Base-by-base conservation (phyloP, 2,329 filamentous ascomycete species). In the Colletotrichum theobromicola region DNA sequence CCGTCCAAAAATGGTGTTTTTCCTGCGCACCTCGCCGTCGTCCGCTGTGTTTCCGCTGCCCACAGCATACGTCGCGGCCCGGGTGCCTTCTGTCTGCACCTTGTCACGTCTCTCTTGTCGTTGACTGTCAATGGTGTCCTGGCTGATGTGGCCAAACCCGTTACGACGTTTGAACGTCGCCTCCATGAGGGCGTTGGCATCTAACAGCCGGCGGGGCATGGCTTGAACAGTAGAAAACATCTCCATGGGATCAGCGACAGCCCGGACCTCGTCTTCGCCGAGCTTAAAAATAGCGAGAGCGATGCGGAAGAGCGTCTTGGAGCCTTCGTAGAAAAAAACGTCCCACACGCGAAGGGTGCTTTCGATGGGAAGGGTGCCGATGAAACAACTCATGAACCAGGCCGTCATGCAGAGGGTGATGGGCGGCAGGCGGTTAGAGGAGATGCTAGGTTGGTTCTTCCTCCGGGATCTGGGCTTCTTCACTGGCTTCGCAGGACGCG, bases 371-470 rank as follows among this genome's bases (percentile, higher is more conserved):
- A 98, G 87, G 1, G 95, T 98, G 67, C 96, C 95, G 75, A 98
- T 97, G 83, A 97, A 98, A 79, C 97, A 94, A 63, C 94, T 97
- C 96, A 98, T 98, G 83, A 98, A 97, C 96, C 96, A 98, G 5
- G 96, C 94, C 12, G 96, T 98, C 83, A 97, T 95, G 78, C 95
- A 97, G 7, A 98, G 89, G 1, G 95, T 97, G 77, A 98, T 96
- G 15, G 96, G 96, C 0, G 96, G 96, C 13, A 98, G 89, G 6
- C 94, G 90, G 64, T 86, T 85, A 5, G 85, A 86, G 13, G 86
- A 83, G 60, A 85, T 84, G 57, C 80, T 83, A 55, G 82, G 81
- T 67, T 82, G 79, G 30, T 85, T 84, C 71, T 82, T 86, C 35
- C 85, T 83, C 69, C 83, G 82, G 70, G 84, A 80, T 72, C 83